These are phyloP conservation scores for Suhomyces wounanorum DNA, from an alignment of 1,139 yeast genomes.

Conservation along the genomic window DNA sequence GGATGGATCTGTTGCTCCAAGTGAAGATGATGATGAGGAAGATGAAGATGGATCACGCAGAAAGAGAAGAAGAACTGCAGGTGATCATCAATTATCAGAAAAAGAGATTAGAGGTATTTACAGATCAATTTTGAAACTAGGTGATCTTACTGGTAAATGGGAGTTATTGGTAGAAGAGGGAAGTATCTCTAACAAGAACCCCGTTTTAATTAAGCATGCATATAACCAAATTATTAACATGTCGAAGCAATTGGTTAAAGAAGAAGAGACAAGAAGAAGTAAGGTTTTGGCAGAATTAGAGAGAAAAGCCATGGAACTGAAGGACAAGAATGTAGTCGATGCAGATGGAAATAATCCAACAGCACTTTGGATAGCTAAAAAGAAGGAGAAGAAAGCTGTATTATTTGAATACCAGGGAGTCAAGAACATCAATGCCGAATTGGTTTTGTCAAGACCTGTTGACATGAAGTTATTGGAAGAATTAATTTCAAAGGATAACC, in stretches of 20 bases:
- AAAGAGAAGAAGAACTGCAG: constrained; percentile 37
- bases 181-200: constrained; percentile 79
- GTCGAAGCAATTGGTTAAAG: constrained; percentile 63
- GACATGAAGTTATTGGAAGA: constrained; percentile 72
- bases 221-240: constrained; percentile 67
- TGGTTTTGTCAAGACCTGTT: constrained; percentile 75
- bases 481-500: constrained; percentile 59
- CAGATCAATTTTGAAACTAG: constrained; percentile 77
- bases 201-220: constrained; percentile 76
- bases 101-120: constrained; percentile 87
- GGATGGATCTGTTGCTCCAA: constrained; percentile 15
- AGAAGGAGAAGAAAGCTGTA: constrained; percentile 82
- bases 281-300: constrained; percentile 60
- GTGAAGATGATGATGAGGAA: constrained; percentile 42
- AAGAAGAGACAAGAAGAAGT: constrained; percentile 65
- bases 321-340: constrained; percentile 29
- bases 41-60: constrained; percentile 37
- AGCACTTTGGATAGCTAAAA: constrained; percentile 58
- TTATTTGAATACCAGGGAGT: constrained; percentile 88
- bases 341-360: constrained; percentile 27
- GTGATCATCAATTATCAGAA: constrained; percentile 69
- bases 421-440: constrained; percentile 87
- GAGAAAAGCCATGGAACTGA: constrained; percentile 60
- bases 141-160: constrained; percentile 81
- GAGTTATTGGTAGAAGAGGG: constrained; percentile 91